Evolutionary conservation across 345 rosid genomes (phyloP).

Genomic region (Bretschneidera sinensis): DNA sequence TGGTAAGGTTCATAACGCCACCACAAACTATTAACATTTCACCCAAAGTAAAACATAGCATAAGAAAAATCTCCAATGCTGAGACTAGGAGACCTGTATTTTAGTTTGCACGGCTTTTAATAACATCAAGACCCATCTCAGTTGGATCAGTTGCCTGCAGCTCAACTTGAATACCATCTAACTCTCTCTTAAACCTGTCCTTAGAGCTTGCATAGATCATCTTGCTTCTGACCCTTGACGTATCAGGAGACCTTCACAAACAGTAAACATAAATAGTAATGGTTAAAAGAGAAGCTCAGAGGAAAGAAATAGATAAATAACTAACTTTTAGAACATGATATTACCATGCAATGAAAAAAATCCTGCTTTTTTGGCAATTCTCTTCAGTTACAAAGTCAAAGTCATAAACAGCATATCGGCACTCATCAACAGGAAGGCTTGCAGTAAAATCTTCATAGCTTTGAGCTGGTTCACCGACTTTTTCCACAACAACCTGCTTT

Average conservation of each 20-base stretch:
- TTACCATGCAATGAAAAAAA: conserved; percentile 56
- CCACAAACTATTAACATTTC: conserved; percentile 30
- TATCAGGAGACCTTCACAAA: conserved; percentile 48
- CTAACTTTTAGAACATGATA: background rate
- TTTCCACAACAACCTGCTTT: conserved; percentile 51
- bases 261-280: background rate
- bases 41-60: conserved; percentile 10
- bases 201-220: conserved; percentile 64
- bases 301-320: background rate
- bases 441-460: conserved; percentile 44
- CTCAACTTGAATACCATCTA: conserved; percentile 55
- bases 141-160: conserved; percentile 64
- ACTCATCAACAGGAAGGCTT: conserved; percentile 47
- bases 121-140: conserved; percentile 54
- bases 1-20: conserved; percentile 28
- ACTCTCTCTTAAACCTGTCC: conserved; percentile 62
- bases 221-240: conserved; percentile 55
- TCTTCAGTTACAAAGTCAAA: conserved; percentile 55
- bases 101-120: conserved; percentile 45
- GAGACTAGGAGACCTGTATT: conserved; percentile 1
- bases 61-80: conserved; percentile 1
- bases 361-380: conserved; percentile 51
- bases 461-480: conserved; percentile 45
- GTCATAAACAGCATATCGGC: conserved; percentile 36
- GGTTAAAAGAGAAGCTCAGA: background rate